phyloP scores from a whole-genome alignment of 352 stramenopile genomes.

The Globisporangium iwayamae region DNA sequence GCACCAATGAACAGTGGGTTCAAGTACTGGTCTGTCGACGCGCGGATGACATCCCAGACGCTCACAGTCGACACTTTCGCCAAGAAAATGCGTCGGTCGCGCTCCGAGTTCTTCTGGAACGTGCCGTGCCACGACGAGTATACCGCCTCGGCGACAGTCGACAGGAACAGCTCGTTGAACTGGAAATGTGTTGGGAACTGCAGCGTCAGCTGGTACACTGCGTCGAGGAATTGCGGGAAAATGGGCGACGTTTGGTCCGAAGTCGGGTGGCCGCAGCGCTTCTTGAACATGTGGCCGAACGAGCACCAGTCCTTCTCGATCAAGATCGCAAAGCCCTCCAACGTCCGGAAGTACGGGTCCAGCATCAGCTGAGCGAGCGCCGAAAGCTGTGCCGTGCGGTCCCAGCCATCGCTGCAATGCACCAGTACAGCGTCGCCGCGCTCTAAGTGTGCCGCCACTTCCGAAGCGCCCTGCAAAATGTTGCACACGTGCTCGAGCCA shows the following conservation, averaged over 20 bases:
- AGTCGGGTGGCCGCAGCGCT: constrained; percentile 69
- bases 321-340: constrained; percentile 75
- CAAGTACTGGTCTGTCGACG: constrained; percentile 75
- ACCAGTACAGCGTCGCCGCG: constrained; percentile 73
- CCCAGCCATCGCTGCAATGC: constrained; percentile 85
- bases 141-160: constrained; percentile 94
- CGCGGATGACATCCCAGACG: constrained; percentile 82
- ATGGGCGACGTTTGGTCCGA: constrained; percentile 96
- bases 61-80: constrained; percentile 68
- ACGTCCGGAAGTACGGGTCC: constrained; percentile 75
- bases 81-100: constrained; percentile 62
- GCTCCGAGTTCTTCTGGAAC: constrained; percentile 89
- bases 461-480: constrained; percentile 67
- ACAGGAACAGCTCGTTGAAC: constrained; percentile 94
- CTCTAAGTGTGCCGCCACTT: constrained; percentile 75
- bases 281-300: constrained; percentile 88
- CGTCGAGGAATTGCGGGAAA: constrained; percentile 99
- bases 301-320: constrained; percentile 87
- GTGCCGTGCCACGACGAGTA: constrained; percentile 96
- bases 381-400: constrained; percentile 75
- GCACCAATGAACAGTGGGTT: constrained; percentile 77
- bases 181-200: constrained; percentile 98
- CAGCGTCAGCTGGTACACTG: constrained; percentile 95
- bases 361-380: constrained; percentile 82
- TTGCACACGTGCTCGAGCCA: constrained; percentile 84